Base-by-base conservation (phyloP, 2,329 filamentous ascomycete species). In the Camillea tinctor region DNA sequence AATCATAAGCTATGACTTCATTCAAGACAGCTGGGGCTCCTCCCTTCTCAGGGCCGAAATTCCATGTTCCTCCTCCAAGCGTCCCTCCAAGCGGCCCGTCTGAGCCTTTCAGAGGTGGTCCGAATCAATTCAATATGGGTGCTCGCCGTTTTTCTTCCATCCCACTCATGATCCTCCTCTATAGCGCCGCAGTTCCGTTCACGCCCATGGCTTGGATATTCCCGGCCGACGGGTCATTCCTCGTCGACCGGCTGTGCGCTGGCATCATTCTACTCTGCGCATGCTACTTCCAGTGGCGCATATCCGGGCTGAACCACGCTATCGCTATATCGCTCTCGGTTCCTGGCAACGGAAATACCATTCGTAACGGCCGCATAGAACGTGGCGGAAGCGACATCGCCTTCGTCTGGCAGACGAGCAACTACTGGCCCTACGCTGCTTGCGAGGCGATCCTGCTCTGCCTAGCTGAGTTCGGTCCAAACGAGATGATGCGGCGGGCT, bases 231-330 rank as follows among this genome's bases (percentile, higher is more conserved):
- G 65, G 64, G 21, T 77, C 81, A 60, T 81, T 80, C 70, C 73
- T 76, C 56, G 74, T 77, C 55, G 82, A 82, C 67, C 76, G 78
- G 61, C 72, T 81, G 56, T 74, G 78, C 19, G 74, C 76, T 26
- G 73, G 76, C 20, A 73, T 74, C 30, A 66, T 72, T 21, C 69
- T 73, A 51, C 71, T 80, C 52, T 71, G 71, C 19, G 69, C 71
- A 19, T 78, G 73, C 68, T 68, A 66, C 56, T 68, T 68, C 54
- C 66, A 68, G 52, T 68, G 62, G 62, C 59, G 49, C 23, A 61
- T 68, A 54, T 60, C 66, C 0, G 56, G 59, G 1, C 60, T 68
- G 7, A 59, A 52, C 23, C 53, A 26, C 8, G 54, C 65, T 23
- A 51, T 67, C 1, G 62, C 57, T 24, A 54, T 68, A 24, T 24